Conservation (phyloP, 2,329 filamentous ascomycete genomes). For the Epichloe scottii region DNA sequence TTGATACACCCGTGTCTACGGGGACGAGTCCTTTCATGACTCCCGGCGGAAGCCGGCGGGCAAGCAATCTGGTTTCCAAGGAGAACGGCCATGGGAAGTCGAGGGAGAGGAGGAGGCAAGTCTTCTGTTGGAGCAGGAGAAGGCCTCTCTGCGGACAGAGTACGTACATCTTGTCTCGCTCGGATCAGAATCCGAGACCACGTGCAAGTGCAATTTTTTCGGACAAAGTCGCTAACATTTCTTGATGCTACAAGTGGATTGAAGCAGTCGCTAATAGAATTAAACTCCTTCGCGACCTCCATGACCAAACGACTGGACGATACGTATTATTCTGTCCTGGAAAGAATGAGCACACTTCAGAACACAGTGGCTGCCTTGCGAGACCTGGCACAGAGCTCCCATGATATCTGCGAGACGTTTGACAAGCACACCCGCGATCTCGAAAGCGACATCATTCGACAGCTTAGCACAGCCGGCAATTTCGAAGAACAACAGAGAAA, state of each 20-base stretch:
- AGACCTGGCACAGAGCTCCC: constrained; percentile 51
- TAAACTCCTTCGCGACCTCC: constrained; percentile 47
- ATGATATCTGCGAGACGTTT: constrained; percentile 46
- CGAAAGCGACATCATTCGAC: constrained; percentile 44
- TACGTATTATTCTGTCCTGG: constrained; percentile 60
- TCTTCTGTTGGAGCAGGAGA: constrained; percentile 25
- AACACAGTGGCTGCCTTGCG: constrained; percentile 52
- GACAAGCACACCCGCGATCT: constrained; percentile 45
- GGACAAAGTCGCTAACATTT: not conserved
- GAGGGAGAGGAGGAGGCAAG: constrained; percentile 31
- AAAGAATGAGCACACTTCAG: constrained; percentile 53
- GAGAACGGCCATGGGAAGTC: constrained; percentile 19
- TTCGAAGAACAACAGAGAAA: constrained; percentile 54
- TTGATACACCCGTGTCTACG: constrained; percentile 34
- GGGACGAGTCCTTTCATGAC: constrained; percentile 30
- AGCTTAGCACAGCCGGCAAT: constrained; percentile 46
- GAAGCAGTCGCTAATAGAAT: constrained; percentile 36
- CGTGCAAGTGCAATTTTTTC: too few species aligned
- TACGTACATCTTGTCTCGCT: constrained; percentile 10
- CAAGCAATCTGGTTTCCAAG: constrained; percentile 25
- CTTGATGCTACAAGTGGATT: constrained; percentile 30
- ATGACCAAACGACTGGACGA: constrained; percentile 58
- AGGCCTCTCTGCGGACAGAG: constrained; percentile 19
- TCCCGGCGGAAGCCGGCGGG: constrained; percentile 29
- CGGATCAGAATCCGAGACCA: not conserved